phyloP scores from a whole-genome alignment of 2,329 filamentous ascomycete species.

The Talaromyces marneffei region DNA sequence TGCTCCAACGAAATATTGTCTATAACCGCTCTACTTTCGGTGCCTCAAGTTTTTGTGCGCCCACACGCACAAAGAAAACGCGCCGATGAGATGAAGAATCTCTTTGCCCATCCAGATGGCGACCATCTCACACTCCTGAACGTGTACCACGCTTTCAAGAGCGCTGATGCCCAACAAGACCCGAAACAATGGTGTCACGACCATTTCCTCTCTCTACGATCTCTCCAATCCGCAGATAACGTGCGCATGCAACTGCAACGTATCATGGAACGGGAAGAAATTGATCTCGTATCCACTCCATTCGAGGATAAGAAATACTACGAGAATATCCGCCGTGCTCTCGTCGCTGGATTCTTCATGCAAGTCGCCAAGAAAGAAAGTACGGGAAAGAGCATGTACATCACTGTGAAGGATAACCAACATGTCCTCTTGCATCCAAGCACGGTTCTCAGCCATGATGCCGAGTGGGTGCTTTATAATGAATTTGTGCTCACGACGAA shows the following conservation, averaged over 20 bases:
- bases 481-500: slow-evolving; percentile 97
- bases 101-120: slow-evolving; percentile 87
- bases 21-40: slow-evolving; percentile 86
- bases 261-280: slow-evolving; percentile 89
- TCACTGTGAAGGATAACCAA: slow-evolving; percentile 94
- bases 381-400: slow-evolving; percentile 75
- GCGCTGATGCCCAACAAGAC: slow-evolving; percentile 62
- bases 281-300: slow-evolving; percentile 80
- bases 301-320: slow-evolving; percentile 98
- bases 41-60: slow-evolving; percentile 88
- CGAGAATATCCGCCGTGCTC: slow-evolving; percentile 86
- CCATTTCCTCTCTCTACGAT: slow-evolving; percentile 85
- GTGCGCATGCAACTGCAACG: slow-evolving; percentile 86
- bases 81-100: slow-evolving; percentile 93
- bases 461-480: slow-evolving; percentile 96
- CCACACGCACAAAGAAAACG: slow-evolving; percentile 79
- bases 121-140: slow-evolving; percentile 96
- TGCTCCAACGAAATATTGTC: slow-evolving; percentile 98
- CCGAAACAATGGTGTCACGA: slow-evolving; percentile 92
- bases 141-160: slow-evolving; percentile 96
- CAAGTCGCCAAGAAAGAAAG: slow-evolving; percentile 93
- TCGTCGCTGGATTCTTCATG: slow-evolving; percentile 98
- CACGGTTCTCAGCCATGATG: slow-evolving; percentile 79
- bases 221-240: slow-evolving; percentile 87
- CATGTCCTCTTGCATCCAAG: slow-evolving; percentile 88